Percentiles rank a stretch among this genome's conserved stretches.
Evolutionary conservation across 2,329 filamentous ascomycete genomes (phyloP).

Genomic region (Scleromitrula shiraiana): DNA sequence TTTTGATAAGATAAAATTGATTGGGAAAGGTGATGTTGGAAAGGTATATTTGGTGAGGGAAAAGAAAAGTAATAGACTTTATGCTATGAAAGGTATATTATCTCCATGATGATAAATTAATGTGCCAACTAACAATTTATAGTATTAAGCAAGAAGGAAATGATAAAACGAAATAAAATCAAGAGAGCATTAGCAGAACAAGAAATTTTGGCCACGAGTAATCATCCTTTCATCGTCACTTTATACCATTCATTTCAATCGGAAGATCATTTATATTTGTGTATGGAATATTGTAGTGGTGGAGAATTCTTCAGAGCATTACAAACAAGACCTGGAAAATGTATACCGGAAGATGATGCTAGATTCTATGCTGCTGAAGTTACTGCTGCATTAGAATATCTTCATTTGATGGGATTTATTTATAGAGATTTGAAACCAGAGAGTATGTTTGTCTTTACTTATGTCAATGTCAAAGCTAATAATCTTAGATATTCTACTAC

Average conservation of each 20-base stretch:
- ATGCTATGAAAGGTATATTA: conserved; percentile 94
- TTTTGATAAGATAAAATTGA: conserved; percentile 99
- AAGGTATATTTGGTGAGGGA: conserved; percentile 97
- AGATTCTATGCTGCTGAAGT: conserved; percentile 97
- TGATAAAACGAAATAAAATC: conserved; percentile 99
- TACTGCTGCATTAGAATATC: conserved; percentile 89
- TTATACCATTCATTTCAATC: conserved; percentile 99
- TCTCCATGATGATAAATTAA: background rate
- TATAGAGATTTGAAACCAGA: conserved; percentile 97
- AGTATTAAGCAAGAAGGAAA: conserved; percentile 99
- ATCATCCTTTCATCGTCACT: conserved; percentile 98
- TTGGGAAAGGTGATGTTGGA: conserved; percentile 96
- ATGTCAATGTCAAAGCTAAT: conserved; percentile 31
- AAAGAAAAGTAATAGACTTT: conserved; percentile 92
- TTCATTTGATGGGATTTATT: conserved; percentile 99
- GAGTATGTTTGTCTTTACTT: conserved; percentile 52
- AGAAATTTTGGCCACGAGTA: conserved; percentile 95
- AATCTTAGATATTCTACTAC: conserved; percentile 76
- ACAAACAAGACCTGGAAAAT: conserved; percentile 94
- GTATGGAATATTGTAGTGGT: conserved; percentile 99
- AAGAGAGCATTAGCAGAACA: conserved; percentile 96
- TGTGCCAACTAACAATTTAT: conserved; percentile 23
- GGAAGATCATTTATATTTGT: conserved; percentile 96
- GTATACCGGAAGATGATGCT: conserved; percentile 92
- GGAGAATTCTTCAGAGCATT: conserved; percentile 97